Percentiles rank a stretch among this genome's conserved stretches.
Evolutionary conservation across 2,329 filamentous ascomycete species (phyloP).

Genomic region (Monosporascus cannonballus): DNA sequence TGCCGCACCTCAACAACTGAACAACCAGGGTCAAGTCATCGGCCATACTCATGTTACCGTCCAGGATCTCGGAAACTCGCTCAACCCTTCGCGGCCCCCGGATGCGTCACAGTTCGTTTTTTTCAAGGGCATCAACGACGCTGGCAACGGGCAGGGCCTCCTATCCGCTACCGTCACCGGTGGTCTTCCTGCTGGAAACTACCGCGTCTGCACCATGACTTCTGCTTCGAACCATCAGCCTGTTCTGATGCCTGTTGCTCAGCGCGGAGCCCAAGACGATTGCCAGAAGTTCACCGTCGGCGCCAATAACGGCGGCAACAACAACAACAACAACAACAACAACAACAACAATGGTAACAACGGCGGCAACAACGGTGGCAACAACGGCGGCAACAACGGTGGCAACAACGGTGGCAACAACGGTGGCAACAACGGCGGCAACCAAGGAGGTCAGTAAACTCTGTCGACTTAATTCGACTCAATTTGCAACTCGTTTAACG

Average conservation of each 20-base stretch:
- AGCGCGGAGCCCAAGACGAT: conserved; percentile 62
- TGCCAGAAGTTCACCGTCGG: conserved; percentile 53
- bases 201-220: conserved; percentile 60
- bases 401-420: conserved; percentile 14
- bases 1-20: conserved; percentile 49
- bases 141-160: conserved; percentile 48
- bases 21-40: conserved; percentile 42
- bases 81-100: conserved; percentile 46
- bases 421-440: conserved; percentile 6
- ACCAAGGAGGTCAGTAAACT: background rate
- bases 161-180: conserved; percentile 48
- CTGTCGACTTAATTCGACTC: background rate
- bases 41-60: conserved; percentile 56
- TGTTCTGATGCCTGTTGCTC: conserved; percentile 60
- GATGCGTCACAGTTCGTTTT: conserved; percentile 51
- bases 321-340: too few species aligned
- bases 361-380: conserved; percentile 6
- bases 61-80: conserved; percentile 45
- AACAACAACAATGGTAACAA: conserved; percentile 14
- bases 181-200: conserved; percentile 56
- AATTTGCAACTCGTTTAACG: background rate
- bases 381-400: background rate
- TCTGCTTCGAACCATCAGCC: conserved; percentile 61
- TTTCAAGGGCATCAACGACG: conserved; percentile 63
- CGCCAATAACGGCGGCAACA: conserved; percentile 16